Conservation (phyloP, 495 filamentous ascomycete species). For the Bryoglossum gracile region DNA sequence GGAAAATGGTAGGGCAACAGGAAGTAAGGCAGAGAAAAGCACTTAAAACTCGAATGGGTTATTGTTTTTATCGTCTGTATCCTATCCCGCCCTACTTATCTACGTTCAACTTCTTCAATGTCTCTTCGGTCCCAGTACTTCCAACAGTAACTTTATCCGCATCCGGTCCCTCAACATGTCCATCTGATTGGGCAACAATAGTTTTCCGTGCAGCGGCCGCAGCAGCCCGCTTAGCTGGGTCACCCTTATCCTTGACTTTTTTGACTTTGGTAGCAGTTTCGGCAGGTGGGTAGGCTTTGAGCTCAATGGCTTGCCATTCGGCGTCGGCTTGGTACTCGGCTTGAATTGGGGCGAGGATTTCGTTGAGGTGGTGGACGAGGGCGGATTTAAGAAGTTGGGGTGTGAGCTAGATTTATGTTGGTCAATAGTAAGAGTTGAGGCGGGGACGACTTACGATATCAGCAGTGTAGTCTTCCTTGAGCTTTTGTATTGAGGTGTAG, state of each 20-base stretch:
- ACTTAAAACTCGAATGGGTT: neutral
- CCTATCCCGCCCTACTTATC: slow-evolving; percentile 5
- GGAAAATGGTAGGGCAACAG: no score
- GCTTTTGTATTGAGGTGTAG: slow-evolving; percentile 61
- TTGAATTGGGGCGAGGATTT: slow-evolving; percentile 69
- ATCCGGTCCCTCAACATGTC: slow-evolving; percentile 15
- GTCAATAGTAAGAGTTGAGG: neutral
- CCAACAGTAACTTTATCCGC: slow-evolving; percentile 19
- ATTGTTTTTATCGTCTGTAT: slow-evolving; percentile 10
- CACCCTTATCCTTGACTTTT: slow-evolving; percentile 73
- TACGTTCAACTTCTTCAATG: slow-evolving; percentile 15
- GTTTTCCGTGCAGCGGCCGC: slow-evolving; percentile 6
- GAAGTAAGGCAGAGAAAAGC: neutral
- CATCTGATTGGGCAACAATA: slow-evolving; percentile 21
- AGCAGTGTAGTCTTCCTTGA: slow-evolving; percentile 71
- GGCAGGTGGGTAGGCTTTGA: slow-evolving; percentile 73
- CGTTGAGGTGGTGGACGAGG: slow-evolving; percentile 58
- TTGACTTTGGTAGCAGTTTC: slow-evolving; percentile 56
- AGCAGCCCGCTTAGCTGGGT: slow-evolving; percentile 16
- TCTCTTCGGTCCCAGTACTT: slow-evolving; percentile 16
- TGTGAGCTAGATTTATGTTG: slow-evolving; percentile 49
- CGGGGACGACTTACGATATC: slow-evolving; percentile 58
- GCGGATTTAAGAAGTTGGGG: slow-evolving; percentile 81
- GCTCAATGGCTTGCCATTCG: slow-evolving; percentile 78
- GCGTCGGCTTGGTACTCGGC: slow-evolving; percentile 56